Evolutionary conservation across 2,329 filamentous ascomycete genomes (phyloP), one percentile per base, ranked within the genome.

Genomic region (Fusarium virguliforme): DNA sequence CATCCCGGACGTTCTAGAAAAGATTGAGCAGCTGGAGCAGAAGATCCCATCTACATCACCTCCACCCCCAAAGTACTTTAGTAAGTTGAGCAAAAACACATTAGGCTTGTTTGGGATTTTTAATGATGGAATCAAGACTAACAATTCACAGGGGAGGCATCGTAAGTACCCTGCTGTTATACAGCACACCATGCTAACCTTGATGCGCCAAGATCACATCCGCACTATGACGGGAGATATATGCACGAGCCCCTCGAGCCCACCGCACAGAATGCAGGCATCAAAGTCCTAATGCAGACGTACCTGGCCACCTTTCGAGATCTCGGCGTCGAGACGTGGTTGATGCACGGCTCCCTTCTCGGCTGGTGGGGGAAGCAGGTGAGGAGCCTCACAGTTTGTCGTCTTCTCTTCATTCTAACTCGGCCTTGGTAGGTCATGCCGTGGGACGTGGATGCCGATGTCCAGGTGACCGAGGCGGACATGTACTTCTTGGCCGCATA

Each of bases 271-370:
- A 85, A 85, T 24, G 84, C 89, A 30, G 90, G 88, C 1, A 85
- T 94, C 64, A 86, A 85, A 56, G 86, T 90, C 70, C 88, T 95
- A 73, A 85, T 94, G 58, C 88, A 90, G 74, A 90, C 92, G 30
- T 95, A 94, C 78, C 84, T 95, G 53, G 83, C 87, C 43, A 92
- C 90, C 32, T 91, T 92, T 75, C 83, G 85, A 54, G 86, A 89
- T 38, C 84, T 93, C 32, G 87, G 89, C 3, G 80, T 94, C 64
- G 90, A 95, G 79, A 94, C 93, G 6, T 95, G 93, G 93, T 88
- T 95, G 65, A 92, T 93, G 75, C 93, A 95, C 77, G 92, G 92
- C n/a, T 92, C 91, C n/a, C 83, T 95, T 32, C 83, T 96, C 34
- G 93, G 93, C 7, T 96, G 93, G 93, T 95, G 93, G 93, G 94